A percentile compares a stretch with the other conserved stretches of the same genome.
These are phyloP conservation scores for Petunia secreta DNA, from an alignment of 257 asterid species.

Conservation along the genomic window DNA sequence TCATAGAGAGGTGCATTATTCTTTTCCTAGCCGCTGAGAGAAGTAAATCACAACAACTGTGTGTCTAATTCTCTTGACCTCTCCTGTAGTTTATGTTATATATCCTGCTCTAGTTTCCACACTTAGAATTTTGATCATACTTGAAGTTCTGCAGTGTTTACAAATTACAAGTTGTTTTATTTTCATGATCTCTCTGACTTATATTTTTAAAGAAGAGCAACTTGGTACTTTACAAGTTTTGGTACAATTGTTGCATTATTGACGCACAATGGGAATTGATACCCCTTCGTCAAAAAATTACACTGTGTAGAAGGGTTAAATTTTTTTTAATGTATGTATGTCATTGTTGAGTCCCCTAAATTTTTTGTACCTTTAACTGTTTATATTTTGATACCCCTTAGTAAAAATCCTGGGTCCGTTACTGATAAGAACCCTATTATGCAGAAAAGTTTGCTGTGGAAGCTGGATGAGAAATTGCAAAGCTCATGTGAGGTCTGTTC, in stretches of 20 bases:
- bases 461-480: slow-evolving; percentile 30
- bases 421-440: slow-evolving; percentile 11
- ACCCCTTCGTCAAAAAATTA: neutral
- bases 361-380: too few relatives aligned
- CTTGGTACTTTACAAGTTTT: neutral
- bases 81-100: neutral
- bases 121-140: neutral
- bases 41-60: neutral
- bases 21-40: too few relatives aligned
- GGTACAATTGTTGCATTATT: neutral
- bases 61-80: neutral
- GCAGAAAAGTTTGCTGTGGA: slow-evolving; percentile 54
- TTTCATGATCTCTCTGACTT: neutral
- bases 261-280: slow-evolving; percentile 3
- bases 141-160: neutral
- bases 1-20: slow-evolving; percentile 47
- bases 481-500: slow-evolving; percentile 61
- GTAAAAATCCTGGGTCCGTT: too few relatives aligned
- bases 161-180: neutral
- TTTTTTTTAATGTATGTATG: too few relatives aligned
- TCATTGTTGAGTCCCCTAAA: too few relatives aligned
- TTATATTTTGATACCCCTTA: too few relatives aligned
- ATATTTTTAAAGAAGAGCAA: neutral
- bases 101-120: neutral
- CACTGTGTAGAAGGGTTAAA: too few relatives aligned